Conservation (phyloP, 164 flowering plant genomes). For the Tetrastigma voinierianum region DNA sequence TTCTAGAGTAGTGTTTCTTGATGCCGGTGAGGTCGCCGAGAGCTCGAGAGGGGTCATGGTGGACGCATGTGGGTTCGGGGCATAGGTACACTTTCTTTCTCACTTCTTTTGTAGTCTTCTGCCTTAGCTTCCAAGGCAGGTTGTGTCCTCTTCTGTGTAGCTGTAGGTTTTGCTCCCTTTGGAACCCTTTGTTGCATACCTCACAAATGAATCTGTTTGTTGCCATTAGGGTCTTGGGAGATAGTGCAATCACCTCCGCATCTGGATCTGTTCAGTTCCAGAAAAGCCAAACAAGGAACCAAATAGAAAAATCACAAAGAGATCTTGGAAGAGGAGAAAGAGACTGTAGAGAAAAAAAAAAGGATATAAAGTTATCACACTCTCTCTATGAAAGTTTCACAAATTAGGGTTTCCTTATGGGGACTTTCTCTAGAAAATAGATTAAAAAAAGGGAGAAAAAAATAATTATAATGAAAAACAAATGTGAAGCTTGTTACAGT, state of each 20-base stretch:
- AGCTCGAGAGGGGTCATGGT: conserved; percentile 84
- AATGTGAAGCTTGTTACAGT: too few species aligned
- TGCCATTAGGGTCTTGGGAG: conserved; percentile 90
- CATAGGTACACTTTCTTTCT: conserved; percentile 76
- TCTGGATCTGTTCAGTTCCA: conserved; percentile 64
- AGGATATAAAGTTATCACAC: not conserved
- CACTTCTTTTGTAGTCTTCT: conserved; percentile 77
- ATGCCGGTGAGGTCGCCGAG: conserved; percentile 95
- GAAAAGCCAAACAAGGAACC: conserved; percentile 13
- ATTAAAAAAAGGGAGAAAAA: too few species aligned
- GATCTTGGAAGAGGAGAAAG: not conserved
- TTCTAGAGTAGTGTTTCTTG: conserved; percentile 81
- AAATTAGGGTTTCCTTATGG: too few species aligned
- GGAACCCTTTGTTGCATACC: conserved; percentile 92
- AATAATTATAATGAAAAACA: too few species aligned
- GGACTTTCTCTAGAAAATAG: too few species aligned
- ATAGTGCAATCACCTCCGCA: conserved; percentile 84
- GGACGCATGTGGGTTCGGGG: conserved; percentile 88
- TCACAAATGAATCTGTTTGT: conserved; percentile 90
- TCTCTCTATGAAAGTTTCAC: too few species aligned
- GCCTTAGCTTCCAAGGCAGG: conserved; percentile 87
- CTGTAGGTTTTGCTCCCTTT: conserved; percentile 89
- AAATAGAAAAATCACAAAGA: not conserved
- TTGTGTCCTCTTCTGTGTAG: conserved; percentile 96
- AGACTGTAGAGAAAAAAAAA: not conserved